A percentile compares a stretch with the other conserved stretches of the same genome.
phyloP scores from a whole-genome alignment of 306 rosid species.

The Ormosia emarginata region DNA sequence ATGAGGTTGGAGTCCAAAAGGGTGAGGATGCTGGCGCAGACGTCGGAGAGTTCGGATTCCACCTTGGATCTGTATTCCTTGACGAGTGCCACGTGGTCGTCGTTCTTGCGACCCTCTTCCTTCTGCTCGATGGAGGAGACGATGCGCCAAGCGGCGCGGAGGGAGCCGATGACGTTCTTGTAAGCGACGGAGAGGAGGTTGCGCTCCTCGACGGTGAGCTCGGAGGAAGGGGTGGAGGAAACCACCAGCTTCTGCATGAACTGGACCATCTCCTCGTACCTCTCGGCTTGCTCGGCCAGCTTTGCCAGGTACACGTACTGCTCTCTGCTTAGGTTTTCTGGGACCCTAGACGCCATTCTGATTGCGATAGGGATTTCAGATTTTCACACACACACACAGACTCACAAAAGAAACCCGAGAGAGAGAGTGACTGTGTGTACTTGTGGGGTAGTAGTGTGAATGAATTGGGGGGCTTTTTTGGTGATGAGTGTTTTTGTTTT shows the following conservation, averaged over 20 bases:
- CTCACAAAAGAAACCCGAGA: background rate
- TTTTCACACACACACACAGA: background rate
- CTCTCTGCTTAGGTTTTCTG: slow-evolving; percentile 62
- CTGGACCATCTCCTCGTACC: slow-evolving; percentile 80
- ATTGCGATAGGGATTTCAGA: too few relatives aligned
- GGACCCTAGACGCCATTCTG: slow-evolving; percentile 42
- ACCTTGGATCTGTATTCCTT: slow-evolving; percentile 75
- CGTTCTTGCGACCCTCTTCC: slow-evolving; percentile 72
- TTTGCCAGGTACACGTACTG: slow-evolving; percentile 68
- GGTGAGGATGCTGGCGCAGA: slow-evolving; percentile 53
- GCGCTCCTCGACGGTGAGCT: slow-evolving; percentile 67
- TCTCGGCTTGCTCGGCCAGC: slow-evolving; percentile 74
- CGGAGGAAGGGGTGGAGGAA: slow-evolving; percentile 55
- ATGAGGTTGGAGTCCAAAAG: slow-evolving; percentile 55
- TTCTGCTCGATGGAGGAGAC: slow-evolving; percentile 76
- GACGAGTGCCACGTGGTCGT: slow-evolving; percentile 55
- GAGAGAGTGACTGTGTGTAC: background rate
- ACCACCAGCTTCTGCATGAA: slow-evolving; percentile 80
- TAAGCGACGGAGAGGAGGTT: slow-evolving; percentile 69
- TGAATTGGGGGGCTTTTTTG: background rate
- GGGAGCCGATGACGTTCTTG: slow-evolving; percentile 77
- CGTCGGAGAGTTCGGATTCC: slow-evolving; percentile 49
- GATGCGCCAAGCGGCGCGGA: slow-evolving; percentile 75
- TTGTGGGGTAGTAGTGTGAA: background rate
- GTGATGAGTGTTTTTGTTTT: too few relatives aligned